These are phyloP conservation scores for Xylariaceae sp. DNA, from an alignment of 2,329 filamentous ascomycete genomes.

Conservation along the genomic window DNA sequence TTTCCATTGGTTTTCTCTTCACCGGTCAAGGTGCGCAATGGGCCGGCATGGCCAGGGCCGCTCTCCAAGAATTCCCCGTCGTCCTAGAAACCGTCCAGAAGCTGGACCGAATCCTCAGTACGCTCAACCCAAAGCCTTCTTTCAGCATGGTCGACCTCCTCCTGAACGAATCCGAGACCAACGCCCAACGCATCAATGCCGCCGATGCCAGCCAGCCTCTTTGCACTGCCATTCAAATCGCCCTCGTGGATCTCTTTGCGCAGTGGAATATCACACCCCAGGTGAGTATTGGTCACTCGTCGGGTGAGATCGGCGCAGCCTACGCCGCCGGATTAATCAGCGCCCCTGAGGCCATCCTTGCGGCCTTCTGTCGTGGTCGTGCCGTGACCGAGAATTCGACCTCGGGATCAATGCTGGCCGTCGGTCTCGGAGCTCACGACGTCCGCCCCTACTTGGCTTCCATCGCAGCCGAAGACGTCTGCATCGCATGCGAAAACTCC, in stretches of 20 bases:
- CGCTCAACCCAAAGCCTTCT: conserved; percentile 12
- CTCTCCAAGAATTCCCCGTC: conserved; percentile 12
- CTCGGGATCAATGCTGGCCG: conserved; percentile 31
- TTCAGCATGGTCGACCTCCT: conserved; percentile 15
- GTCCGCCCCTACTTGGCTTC: conserved; percentile 19
- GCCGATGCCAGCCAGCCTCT: conserved; percentile 32
- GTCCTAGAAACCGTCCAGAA: conserved; percentile 11
- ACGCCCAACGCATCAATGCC: conserved; percentile 15
- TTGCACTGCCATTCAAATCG: conserved; percentile 42
- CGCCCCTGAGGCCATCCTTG: conserved; percentile 26
- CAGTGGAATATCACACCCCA: conserved; percentile 33
- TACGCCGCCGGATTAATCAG: conserved; percentile 32
- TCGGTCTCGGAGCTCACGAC: conserved; percentile 27
- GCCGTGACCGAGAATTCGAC: conserved; percentile 14
- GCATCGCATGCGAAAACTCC: conserved; percentile 34
- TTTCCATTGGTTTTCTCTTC: conserved; percentile 22
- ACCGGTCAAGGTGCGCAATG: conserved; percentile 32
- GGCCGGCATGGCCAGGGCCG: conserved; percentile 26
- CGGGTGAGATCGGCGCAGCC: conserved; percentile 42
- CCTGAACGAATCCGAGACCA: conserved; percentile 1
- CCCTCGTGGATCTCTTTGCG: conserved; percentile 38
- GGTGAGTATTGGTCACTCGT: conserved; percentile 36
- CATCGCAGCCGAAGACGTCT: conserved; percentile 25
- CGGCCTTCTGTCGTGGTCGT: conserved; percentile 25
- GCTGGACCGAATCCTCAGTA: conserved; percentile 16